Percentiles rank a stretch among this genome's conserved stretches.
Conservation (phyloP, 2,329 filamentous ascomycete genomes). For the Pyrenophora teres region DNA sequence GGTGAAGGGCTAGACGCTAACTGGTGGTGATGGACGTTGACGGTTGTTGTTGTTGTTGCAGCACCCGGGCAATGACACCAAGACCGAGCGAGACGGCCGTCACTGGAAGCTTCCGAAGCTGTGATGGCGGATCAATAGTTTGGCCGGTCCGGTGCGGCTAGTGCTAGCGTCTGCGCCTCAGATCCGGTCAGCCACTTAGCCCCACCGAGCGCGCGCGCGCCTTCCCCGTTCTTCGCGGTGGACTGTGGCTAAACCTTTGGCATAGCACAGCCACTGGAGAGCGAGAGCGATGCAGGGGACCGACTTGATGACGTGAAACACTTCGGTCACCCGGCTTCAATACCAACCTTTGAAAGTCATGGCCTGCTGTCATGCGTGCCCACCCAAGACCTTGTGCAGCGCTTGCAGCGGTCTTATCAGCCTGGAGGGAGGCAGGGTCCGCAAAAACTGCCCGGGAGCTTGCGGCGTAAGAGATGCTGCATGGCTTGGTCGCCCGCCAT, state of each 20-base stretch:
- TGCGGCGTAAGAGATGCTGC: slow-evolving; percentile 11
- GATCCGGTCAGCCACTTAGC: not conserved
- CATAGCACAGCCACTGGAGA: not conserved
- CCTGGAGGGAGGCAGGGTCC: slow-evolving; percentile 13
- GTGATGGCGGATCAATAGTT: slow-evolving; percentile 15
- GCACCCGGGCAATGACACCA: slow-evolving; percentile 5
- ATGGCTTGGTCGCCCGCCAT: slow-evolving; percentile 15
- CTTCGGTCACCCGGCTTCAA: not conserved
- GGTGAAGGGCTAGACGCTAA: not conserved
- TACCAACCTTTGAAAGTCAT: too few relatives aligned
- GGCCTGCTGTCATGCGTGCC: not conserved
- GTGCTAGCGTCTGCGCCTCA: not conserved
- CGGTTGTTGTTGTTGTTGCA: slow-evolving; percentile 4
- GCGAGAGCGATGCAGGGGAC: not conserved
- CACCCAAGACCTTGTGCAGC: not conserved
- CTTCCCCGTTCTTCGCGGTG: not conserved
- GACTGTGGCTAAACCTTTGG: not conserved
- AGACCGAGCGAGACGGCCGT: not conserved
- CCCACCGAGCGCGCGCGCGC: not conserved
- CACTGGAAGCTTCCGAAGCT: slow-evolving; percentile 25
- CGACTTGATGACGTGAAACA: not conserved
- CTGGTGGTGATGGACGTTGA: slow-evolving; percentile 8
- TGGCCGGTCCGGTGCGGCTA: slow-evolving; percentile 9
- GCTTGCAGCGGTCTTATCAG: slow-evolving; percentile 7
- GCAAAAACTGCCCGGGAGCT: slow-evolving; percentile 10